phyloP scores from a whole-genome alignment of 2,329 filamentous ascomycete species.

The Neocatenulostroma microsporum region DNA sequence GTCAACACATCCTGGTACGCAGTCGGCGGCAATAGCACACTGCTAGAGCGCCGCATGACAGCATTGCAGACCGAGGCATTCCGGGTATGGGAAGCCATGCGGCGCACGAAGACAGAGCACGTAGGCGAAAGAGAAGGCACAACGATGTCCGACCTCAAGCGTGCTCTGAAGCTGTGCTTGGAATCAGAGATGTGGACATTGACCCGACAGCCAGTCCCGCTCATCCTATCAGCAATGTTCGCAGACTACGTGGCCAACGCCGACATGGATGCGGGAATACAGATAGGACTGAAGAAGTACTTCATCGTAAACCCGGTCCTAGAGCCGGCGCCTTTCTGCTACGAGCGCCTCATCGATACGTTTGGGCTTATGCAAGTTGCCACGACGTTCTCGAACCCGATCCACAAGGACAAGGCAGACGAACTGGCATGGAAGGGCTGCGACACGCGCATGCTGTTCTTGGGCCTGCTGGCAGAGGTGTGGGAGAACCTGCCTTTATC shows the following conservation, averaged over 20 bases:
- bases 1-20: neutral
- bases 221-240: constrained; percentile 48
- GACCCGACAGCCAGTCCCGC: constrained; percentile 48
- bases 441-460: constrained; percentile 6
- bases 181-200: constrained; percentile 37
- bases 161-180: constrained; percentile 20
- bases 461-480: constrained; percentile 3
- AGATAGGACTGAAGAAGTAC: constrained; percentile 46
- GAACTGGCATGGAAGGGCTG: constrained; percentile 3
- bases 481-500: constrained; percentile 3
- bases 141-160: constrained; percentile 8
- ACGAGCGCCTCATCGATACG: constrained; percentile 46
- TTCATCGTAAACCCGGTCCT: constrained; percentile 45
- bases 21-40: neutral
- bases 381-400: neutral
- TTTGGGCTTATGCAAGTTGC: constrained; percentile 21
- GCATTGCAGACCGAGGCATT: constrained; percentile 3
- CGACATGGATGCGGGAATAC: constrained; percentile 42
- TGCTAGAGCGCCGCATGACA: neutral
- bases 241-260: constrained; percentile 38
- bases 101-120: neutral
- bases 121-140: neutral
- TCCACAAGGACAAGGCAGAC: neutral
- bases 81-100: neutral
- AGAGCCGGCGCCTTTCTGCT: constrained; percentile 44